These are phyloP conservation scores for Coccomyxa subellipsoidea DNA, from an alignment of 163 green algal species.

Conservation along the genomic window DNA sequence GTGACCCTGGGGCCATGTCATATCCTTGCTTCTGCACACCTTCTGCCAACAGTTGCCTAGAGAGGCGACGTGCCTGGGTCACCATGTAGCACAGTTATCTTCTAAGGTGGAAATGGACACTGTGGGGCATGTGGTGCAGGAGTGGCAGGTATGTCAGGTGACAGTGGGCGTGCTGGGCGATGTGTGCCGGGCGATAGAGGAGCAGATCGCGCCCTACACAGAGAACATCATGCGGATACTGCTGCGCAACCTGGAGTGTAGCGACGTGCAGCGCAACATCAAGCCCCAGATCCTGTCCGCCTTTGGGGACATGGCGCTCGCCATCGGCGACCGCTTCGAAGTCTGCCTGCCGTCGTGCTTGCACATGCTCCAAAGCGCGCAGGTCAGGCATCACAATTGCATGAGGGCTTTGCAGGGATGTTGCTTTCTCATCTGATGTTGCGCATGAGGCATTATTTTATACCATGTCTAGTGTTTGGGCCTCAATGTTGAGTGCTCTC, in stretches of 20 bases:
- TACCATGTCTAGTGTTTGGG: neutral
- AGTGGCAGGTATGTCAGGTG: slow-evolving; percentile 80
- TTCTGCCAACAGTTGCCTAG: no score
- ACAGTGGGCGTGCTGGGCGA: slow-evolving; percentile 93
- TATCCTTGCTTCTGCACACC: no score
- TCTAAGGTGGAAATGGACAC: slow-evolving; percentile 25
- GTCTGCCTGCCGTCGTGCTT: slow-evolving; percentile 54
- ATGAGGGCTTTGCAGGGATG: neutral
- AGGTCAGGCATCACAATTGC: slow-evolving; percentile 29
- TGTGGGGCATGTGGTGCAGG: slow-evolving; percentile 22
- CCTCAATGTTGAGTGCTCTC: no score
- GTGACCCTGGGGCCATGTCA: no score
- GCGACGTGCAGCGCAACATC: slow-evolving; percentile 87
- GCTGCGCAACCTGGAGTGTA: slow-evolving; percentile 45
- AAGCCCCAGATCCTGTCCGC: slow-evolving; percentile 93
- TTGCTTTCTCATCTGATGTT: neutral
- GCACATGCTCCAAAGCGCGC: slow-evolving; percentile 20
- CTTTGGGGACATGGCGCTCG: slow-evolving; percentile 94
- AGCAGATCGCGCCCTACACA: slow-evolving; percentile 75
- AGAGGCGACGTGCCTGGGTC: no score
- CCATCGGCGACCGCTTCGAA: slow-evolving; percentile 80
- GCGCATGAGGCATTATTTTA: no score
- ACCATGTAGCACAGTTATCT: neutral
- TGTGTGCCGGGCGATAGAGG: slow-evolving; percentile 80
- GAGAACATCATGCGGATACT: slow-evolving; percentile 71